Evolutionary conservation across 768 basidiomycete genomes (phyloP), one percentile per base, ranked within the genome.

Genomic region (Phlegmacium glaucopus): DNA sequence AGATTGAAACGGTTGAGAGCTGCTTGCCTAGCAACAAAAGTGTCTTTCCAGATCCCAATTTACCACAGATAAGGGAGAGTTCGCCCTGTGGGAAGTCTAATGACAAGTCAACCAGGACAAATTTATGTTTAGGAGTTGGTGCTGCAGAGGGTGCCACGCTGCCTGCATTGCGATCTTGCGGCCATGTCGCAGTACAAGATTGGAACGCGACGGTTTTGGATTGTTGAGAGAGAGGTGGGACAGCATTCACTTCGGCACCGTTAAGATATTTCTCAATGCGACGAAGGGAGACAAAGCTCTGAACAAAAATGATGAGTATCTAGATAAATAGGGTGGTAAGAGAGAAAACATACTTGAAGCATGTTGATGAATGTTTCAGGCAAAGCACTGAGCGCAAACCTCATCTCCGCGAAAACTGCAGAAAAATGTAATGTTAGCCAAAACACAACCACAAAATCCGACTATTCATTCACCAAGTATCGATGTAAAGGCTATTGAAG

Each of bases 281-380:
- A 13, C 87, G 83, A 42, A 94, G 71, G 9, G 91, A 94, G 12
- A 96, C 90, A 39, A 89, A 74, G 45, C 83, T 80, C 85, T 87
- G 38, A 13, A 41, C 45, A 32, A 39, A 5, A 12, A 9, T 18
- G 30, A 32, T 18, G 25, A 40, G 52, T 27, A 11, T 44, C 18
- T 22, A 22, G 22, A 29, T 41, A 26, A 45, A 11, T 27, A 27
- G 34, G 44, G 13, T n/a, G 39, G 41, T 34, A 13, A 15, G 30
- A 30, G 37, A 18, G 34, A 1, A 11, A 12, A 41, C 60, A 36
- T 44, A 82, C 86, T 70, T 96, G 93, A 6, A 95, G 73, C 70
- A 90, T 76, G 58, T 91, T 90, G 64, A 96, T 91, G 59, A 94
- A 83, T 0, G 90, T 92, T 63, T 94, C 92, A 0, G 94, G 94